Conservation (phyloP, 176 grass and related monocot species). For the Poa annua region DNA sequence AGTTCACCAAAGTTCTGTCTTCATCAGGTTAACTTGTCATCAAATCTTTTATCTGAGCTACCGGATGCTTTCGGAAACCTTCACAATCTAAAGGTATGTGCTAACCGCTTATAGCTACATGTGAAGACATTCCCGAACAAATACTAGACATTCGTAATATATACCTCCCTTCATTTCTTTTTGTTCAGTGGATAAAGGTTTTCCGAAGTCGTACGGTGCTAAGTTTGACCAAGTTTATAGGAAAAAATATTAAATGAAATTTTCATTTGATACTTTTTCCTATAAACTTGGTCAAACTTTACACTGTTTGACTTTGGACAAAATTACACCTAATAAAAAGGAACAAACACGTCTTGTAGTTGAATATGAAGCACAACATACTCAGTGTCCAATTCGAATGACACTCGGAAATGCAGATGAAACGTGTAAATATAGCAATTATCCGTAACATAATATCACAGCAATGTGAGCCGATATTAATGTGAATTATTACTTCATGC, state of each 20-base stretch:
- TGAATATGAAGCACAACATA: constrained; percentile 19
- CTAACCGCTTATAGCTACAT: constrained; percentile 36
- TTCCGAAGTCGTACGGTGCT: not conserved
- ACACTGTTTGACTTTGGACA: not conserved
- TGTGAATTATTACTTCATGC: not conserved
- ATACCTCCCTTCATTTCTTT: not conserved
- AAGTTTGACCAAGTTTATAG: not conserved
- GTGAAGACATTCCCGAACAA: constrained; percentile 4
- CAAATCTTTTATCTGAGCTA: constrained; percentile 77
- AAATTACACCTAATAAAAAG: not conserved
- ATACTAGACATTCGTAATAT: not conserved
- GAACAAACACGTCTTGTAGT: not conserved
- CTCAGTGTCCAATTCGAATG: constrained; percentile 23
- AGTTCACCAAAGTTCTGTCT: constrained; percentile 29
- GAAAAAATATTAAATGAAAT: not conserved
- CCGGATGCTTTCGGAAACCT: constrained; percentile 77
- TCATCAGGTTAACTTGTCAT: constrained; percentile 82
- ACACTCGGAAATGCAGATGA: not conserved
- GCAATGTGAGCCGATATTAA: not conserved
- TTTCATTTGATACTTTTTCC: not conserved
- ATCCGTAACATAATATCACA: not conserved
- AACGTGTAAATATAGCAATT: not conserved
- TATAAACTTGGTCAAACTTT: not conserved
- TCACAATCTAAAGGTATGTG: constrained; percentile 72
- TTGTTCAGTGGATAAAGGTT: not conserved